Evolutionary conservation across 2,329 filamentous ascomycete species (phyloP).

Genomic region (Fusarium sp.): DNA sequence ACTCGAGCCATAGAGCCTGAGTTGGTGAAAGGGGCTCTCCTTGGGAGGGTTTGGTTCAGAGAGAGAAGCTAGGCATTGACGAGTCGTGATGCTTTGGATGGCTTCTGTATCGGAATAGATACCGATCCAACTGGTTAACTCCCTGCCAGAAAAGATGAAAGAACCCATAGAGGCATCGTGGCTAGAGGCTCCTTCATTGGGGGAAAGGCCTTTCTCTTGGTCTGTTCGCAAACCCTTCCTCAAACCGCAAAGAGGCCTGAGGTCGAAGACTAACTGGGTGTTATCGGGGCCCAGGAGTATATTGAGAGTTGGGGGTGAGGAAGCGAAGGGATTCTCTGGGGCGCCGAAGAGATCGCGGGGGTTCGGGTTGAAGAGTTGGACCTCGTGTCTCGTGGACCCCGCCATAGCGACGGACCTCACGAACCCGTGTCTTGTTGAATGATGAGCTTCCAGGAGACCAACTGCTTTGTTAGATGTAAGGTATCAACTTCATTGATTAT

Average conservation of each 20-base stretch:
- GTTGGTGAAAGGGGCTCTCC: not conserved
- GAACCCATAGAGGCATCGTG: no score
- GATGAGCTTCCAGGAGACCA: no score
- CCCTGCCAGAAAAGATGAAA: not conserved
- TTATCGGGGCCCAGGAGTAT: no score
- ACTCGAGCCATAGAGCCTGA: not conserved
- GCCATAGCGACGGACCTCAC: not conserved
- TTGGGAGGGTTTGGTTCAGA: not conserved
- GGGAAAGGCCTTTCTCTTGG: no score
- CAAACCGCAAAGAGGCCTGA: no score
- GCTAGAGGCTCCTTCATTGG: no score
- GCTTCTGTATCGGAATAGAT: not conserved
- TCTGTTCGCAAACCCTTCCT: no score
- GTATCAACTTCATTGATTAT: not conserved
- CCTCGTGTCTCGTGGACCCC: not conserved
- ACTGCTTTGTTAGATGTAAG: no score
- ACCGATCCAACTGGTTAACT: no score
- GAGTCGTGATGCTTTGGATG: not conserved
- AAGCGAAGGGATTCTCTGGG: not conserved
- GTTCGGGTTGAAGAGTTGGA: not conserved
- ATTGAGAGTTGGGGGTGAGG: no score
- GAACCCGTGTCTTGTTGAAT: not conserved
- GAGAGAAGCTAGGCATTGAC: not conserved
- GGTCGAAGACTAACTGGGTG: no score
- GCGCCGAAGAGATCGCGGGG: not conserved